Conservation (phyloP, 192 early-diverging fungal species). For the Mortierella claussenii region DNA sequence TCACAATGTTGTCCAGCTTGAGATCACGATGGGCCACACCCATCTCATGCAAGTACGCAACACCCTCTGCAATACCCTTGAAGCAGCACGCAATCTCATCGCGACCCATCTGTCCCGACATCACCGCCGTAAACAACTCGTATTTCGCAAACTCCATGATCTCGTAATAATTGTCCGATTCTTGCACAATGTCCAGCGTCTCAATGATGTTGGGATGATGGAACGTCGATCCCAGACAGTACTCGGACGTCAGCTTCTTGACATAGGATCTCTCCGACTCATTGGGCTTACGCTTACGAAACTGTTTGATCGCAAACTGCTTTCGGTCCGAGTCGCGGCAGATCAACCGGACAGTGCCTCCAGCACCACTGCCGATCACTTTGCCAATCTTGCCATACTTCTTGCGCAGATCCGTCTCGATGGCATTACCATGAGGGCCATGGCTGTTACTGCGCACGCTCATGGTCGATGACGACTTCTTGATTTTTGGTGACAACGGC, state of each 20-base stretch:
- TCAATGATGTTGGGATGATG: conserved; percentile 85
- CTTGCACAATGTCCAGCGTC: conserved; percentile 80
- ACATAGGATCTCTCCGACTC: conserved; percentile 80
- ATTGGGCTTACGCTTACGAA: conserved; percentile 70
- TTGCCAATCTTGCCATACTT: conserved; percentile 70
- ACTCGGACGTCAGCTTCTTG: conserved; percentile 87
- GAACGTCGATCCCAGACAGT: conserved; percentile 81
- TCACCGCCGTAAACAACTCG: conserved; percentile 88
- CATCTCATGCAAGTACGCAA: conserved; percentile 86
- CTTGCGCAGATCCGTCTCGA: conserved; percentile 41
- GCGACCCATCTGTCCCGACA: conserved; percentile 75
- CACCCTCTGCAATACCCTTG: conserved; percentile 83
- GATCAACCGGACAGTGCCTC: conserved; percentile 75
- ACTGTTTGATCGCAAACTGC: conserved; percentile 82
- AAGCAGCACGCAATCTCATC: conserved; percentile 91
- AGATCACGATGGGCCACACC: conserved; percentile 96
- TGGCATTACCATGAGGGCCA: conserved; percentile 17
- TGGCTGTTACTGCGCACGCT: background rate
- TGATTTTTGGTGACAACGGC: conserved; percentile 1
- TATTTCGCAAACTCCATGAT: conserved; percentile 94
- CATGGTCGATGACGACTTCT: background rate
- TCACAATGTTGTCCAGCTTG: conserved; percentile 89
- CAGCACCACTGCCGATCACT: conserved; percentile 74
- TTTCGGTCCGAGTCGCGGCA: conserved; percentile 65
- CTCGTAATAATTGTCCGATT: conserved; percentile 72